Evolutionary conservation across 139 green algal species (phyloP), one percentile per base, ranked within the genome.

Genomic region (Micractinium conductrix): DNA sequence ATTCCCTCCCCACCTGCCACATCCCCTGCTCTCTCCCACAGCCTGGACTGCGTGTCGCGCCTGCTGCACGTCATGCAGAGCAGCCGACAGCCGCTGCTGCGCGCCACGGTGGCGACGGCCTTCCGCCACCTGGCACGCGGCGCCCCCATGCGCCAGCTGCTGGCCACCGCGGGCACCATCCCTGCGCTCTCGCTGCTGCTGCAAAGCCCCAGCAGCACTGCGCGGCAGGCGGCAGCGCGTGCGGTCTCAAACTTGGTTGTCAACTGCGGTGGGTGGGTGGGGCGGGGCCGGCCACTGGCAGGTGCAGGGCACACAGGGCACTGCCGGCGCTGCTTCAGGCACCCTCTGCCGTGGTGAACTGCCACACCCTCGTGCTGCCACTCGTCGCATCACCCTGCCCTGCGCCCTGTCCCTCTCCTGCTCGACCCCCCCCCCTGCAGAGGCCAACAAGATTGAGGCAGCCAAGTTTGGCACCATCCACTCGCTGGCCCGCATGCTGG

Each of bases 241-340:
- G 85, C 85, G 19, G 33, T 88, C 33, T 71, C 53, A 45, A 88
- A 88, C 73, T 37, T 88, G 30, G 81, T 88, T 1, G 85, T 88
- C 33, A 70, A 87, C 60, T 68, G n/a, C 19, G 83, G 83, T 72
- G 73, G 38, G 78, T 30, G 28, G 40, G 4, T 5, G 60, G 60
- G 60, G 22, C 35, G 26, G 60, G 60, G 60, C 9, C 35, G 60
- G 60, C n/a, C n/a, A n/a, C n/a, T n/a, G n/a, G n/a, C n/a, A n/a
- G n/a, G n/a, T n/a, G n/a, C n/a, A n/a, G n/a, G n/a, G n/a, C n/a
- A n/a, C n/a, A n/a, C n/a, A n/a, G n/a, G n/a, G n/a, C n/a, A n/a
- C n/a, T n/a, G n/a, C n/a, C n/a, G n/a, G n/a, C n/a, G n/a, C n/a
- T n/a, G n/a, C n/a, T n/a, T n/a, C n/a, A n/a, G n/a, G n/a, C n/a